A percentile compares a stretch with the other conserved stretches of the same genome.
Evolutionary conservation across 176 grass and related monocot species (phyloP).

Genomic region (Cocos nucifera): DNA sequence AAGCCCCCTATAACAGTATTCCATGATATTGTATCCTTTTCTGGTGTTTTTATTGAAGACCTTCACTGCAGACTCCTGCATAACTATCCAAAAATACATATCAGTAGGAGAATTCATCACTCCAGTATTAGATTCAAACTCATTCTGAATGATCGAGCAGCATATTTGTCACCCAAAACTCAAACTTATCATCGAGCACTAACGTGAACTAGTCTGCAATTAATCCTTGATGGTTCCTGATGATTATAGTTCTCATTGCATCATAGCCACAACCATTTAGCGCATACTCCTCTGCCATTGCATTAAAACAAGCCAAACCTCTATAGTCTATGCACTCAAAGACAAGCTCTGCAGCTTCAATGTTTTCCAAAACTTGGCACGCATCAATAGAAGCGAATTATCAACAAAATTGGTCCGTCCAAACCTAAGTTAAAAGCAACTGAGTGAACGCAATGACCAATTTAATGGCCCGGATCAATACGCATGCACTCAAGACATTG

Average conservation of each 20-base stretch:
- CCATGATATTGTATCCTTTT: slow-evolving; percentile 41
- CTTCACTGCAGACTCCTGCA: slow-evolving; percentile 16
- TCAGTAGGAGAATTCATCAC: slow-evolving; percentile 42
- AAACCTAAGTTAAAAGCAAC: slow-evolving; percentile 27
- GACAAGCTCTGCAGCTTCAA: slow-evolving; percentile 18
- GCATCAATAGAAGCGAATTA: slow-evolving; percentile 31
- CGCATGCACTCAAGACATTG: slow-evolving; percentile 16
- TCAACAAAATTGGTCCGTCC: slow-evolving; percentile 1
- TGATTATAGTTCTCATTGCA: not conserved
- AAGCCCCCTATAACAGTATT: slow-evolving; percentile 33
- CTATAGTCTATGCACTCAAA: slow-evolving; percentile 8
- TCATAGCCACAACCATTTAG: slow-evolving; percentile 10
- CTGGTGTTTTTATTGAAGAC: slow-evolving; percentile 15
- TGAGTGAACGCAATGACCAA: slow-evolving; percentile 24
- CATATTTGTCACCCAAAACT: slow-evolving; percentile 25
- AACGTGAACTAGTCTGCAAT: slow-evolving; percentile 28
- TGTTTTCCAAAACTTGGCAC: slow-evolving; percentile 19
- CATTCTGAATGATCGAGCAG: slow-evolving; percentile 20
- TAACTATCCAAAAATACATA: slow-evolving; percentile 35
- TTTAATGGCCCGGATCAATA: not conserved
- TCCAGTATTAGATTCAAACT: slow-evolving; percentile 24
- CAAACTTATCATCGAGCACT: not conserved
- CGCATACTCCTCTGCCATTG: slow-evolving; percentile 35
- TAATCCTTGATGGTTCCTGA: slow-evolving; percentile 13
- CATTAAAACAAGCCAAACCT: slow-evolving; percentile 35